Evolutionary conservation across 441 rosid species (phyloP).

Genomic region (Pelargonium australe): DNA sequence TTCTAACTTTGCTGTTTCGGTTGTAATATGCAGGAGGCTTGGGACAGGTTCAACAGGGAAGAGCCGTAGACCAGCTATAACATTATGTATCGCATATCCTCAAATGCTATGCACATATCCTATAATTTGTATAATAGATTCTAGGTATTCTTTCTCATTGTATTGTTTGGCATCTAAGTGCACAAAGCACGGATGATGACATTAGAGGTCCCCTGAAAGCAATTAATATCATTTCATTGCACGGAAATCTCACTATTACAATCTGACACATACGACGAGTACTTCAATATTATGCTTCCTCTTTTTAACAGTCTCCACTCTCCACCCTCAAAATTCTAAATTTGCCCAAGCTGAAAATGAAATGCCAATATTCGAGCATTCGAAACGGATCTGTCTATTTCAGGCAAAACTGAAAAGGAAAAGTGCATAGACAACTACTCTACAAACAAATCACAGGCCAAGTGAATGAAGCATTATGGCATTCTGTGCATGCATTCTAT

Average conservation of each 20-base stretch:
- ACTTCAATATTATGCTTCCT: too few relatives aligned
- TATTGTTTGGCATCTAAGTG: background rate
- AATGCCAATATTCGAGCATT: background rate
- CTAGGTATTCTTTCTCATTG: background rate
- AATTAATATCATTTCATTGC: too few relatives aligned
- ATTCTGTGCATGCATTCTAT: slow-evolving; percentile 94
- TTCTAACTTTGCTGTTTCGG: too few relatives aligned
- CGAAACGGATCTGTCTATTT: slow-evolving; percentile 9
- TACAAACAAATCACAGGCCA: slow-evolving; percentile 37
- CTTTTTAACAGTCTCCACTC: background rate
- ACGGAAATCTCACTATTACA: too few relatives aligned
- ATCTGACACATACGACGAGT: too few relatives aligned
- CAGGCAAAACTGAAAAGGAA: background rate
- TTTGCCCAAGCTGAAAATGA: background rate
- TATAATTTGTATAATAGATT: background rate
- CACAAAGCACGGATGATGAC: background rate
- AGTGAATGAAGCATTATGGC: slow-evolving; percentile 83
- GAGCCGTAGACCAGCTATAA: slow-evolving; percentile 36
- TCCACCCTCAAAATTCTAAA: background rate
- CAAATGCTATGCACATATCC: background rate
- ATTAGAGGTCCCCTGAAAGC: background rate
- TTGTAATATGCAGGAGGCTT: slow-evolving; percentile 56
- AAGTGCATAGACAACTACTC: slow-evolving; percentile 11
- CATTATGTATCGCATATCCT: background rate
- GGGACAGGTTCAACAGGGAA: slow-evolving; percentile 81